These are phyloP conservation scores for Torulaspora franciscae DNA, from an alignment of 805 yeast genomes.

Conservation along the genomic window DNA sequence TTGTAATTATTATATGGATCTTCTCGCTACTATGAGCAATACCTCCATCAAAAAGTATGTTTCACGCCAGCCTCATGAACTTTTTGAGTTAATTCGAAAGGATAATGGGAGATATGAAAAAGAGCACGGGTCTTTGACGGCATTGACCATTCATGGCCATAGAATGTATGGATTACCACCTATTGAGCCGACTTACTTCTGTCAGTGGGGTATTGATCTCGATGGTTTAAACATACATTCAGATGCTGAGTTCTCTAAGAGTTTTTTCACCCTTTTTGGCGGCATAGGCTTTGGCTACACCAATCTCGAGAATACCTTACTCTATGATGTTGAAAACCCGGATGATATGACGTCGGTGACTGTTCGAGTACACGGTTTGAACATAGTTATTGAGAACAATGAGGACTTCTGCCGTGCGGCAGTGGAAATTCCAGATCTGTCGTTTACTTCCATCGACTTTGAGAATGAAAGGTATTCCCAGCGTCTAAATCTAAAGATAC, in stretches of 20 bases:
- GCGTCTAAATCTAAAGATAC: constrained; percentile 47
- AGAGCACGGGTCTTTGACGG: constrained; percentile 36
- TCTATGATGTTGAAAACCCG: constrained; percentile 49
- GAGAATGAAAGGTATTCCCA: constrained; percentile 62
- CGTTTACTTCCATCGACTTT: constrained; percentile 57
- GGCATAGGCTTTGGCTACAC: constrained; percentile 58
- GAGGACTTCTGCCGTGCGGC: constrained; percentile 24
- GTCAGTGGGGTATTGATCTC: constrained; percentile 81
- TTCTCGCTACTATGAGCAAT: constrained; percentile 54
- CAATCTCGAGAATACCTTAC: constrained; percentile 73
- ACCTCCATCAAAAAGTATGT: constrained; percentile 17
- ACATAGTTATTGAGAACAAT: constrained; percentile 39
- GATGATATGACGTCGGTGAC: constrained; percentile 67
- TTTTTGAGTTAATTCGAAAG: constrained; percentile 32
- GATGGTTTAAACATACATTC: constrained; percentile 56
- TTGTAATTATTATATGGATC: constrained; percentile 89
- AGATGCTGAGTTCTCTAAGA: constrained; percentile 42
- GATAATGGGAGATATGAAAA: constrained; percentile 15
- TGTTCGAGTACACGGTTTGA: constrained; percentile 48
- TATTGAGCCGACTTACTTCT: constrained; percentile 75
- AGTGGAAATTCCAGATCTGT: constrained; percentile 27
- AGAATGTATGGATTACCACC: constrained; percentile 93
- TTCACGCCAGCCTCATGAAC: constrained; percentile 16
- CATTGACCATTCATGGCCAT: constrained; percentile 71
- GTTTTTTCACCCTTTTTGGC: constrained; percentile 39